Evolutionary conservation across 768 basidiomycete genomes (phyloP), one percentile per base, ranked within the genome.

Genomic region (Phlebiopsis flavidoalba): DNA sequence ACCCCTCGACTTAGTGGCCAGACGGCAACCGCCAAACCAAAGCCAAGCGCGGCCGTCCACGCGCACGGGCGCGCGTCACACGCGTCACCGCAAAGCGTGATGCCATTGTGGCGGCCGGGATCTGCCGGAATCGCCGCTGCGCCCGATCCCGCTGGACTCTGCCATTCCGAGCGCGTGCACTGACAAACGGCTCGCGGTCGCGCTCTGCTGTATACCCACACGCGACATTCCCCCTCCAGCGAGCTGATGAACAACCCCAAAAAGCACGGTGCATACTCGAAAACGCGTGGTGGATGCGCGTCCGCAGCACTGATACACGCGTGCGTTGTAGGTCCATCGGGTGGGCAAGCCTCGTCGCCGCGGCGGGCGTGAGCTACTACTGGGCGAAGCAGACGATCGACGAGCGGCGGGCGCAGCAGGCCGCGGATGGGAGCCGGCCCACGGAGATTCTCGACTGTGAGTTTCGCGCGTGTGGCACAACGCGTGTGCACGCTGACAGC

Each of bases 281-380:
- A n/a, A 7, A 36, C 17, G 6, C 50, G 14, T 52, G 40, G 26
- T 31, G n/a, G n/a, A 31, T 10, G 33, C 50, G 50, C 21, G 22
- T 31, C 48, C 11, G 19, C 48, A 21, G 10, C 24, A 21, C 48
- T 49, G 24, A 49, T n/a, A n/a, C 15, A n/a, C 52, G 5, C 33
- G 46, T 21, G 26, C 33, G 19, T 22, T n/a, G 24, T 35, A 75
- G 73, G 62, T 66, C 24, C 49, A n/a, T 74, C 12, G 73, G 73
- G 22, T 74, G 73, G 71, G 70, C 66, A n/a, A 67, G 67, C 40
- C 67, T 78, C 19, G 66, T 78, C 21, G 64, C 66, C 35, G 75
- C 71, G 8, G 76, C 75, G 0, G 74, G 73, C 4, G 72, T 71
- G 46, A 75, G 75, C 52, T 76, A 74, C 64, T 73, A 73, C 64